Percentiles rank a stretch among this genome's conserved stretches.
phyloP scores from a whole-genome alignment of 371 early-diverging fungal genomes.

The Mucor piriformis region DNA sequence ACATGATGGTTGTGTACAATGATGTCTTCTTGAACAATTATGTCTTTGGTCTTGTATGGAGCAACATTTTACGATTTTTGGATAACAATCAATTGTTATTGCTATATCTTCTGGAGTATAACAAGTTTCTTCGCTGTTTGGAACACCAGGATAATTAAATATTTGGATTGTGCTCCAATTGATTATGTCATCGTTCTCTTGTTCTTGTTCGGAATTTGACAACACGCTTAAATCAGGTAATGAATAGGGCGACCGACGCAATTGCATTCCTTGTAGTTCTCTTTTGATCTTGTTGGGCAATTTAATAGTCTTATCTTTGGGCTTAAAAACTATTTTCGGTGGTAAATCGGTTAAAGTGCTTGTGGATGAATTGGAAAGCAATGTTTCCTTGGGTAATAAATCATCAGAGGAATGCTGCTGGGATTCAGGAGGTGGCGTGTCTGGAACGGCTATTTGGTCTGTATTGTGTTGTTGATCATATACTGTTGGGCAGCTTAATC shows the following conservation, averaged over 20 bases:
- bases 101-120: background rate
- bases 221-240: slow-evolving; percentile 21
- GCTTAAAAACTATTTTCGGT: background rate
- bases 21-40: background rate
- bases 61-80: no score
- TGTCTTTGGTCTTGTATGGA: no score
- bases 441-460: background rate
- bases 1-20: background rate
- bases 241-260: slow-evolving; percentile 23
- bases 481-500: background rate
- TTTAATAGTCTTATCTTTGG: background rate
- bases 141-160: background rate
- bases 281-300: slow-evolving; percentile 22
- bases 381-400: background rate
- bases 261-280: slow-evolving; percentile 23
- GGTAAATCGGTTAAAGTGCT: slow-evolving; percentile 7
- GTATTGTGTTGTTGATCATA: background rate
- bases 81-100: no score
- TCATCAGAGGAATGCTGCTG: background rate
- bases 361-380: slow-evolving; percentile 11
- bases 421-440: slow-evolving; percentile 19
- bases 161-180: slow-evolving; percentile 4
- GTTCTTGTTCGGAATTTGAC: background rate
- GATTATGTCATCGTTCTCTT: background rate
- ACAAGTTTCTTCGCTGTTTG: background rate